Conservation (phyloP, 805 yeast species). For the Pichia deserticola region DNA sequence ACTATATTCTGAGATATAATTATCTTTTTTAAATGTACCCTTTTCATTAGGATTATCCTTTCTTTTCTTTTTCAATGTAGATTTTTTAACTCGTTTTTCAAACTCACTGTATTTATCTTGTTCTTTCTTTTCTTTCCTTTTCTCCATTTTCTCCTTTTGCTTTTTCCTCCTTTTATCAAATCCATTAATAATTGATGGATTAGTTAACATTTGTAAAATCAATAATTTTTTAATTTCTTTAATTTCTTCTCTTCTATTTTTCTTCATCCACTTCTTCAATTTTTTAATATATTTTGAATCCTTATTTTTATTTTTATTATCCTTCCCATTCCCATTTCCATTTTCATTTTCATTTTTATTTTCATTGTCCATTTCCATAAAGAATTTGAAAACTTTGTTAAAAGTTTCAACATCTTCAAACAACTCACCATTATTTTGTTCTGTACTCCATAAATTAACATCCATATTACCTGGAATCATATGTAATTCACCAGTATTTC, state of each 20-base stretch:
- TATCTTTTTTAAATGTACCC: slow-evolving; percentile 3
- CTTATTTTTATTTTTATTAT: neutral
- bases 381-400: slow-evolving; percentile 16
- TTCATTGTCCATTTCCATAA: slow-evolving; percentile 3
- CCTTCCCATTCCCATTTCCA: too few species aligned
- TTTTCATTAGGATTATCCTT: neutral
- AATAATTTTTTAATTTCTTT: slow-evolving; percentile 20
- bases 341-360: too few species aligned
- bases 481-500: slow-evolving; percentile 29
- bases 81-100: neutral
- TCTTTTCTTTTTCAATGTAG: neutral
- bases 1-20: neutral
- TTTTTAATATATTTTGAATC: neutral
- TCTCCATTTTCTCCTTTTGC: neutral
- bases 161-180: neutral
- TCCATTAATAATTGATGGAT: slow-evolving; percentile 16
- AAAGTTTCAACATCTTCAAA: slow-evolving; percentile 25
- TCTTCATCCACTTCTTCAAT: slow-evolving; percentile 6
- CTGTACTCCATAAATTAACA: slow-evolving; percentile 28
- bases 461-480: slow-evolving; percentile 29
- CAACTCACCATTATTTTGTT: slow-evolving; percentile 27
- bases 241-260: slow-evolving; percentile 6
- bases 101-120: neutral
- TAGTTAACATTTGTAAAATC: slow-evolving; percentile 21
- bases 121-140: neutral